Percentiles rank a stretch among this genome's conserved stretches.
phyloP scores from a whole-genome alignment of 2,329 filamentous ascomycete genomes.

The Penicillium rolfsii region DNA sequence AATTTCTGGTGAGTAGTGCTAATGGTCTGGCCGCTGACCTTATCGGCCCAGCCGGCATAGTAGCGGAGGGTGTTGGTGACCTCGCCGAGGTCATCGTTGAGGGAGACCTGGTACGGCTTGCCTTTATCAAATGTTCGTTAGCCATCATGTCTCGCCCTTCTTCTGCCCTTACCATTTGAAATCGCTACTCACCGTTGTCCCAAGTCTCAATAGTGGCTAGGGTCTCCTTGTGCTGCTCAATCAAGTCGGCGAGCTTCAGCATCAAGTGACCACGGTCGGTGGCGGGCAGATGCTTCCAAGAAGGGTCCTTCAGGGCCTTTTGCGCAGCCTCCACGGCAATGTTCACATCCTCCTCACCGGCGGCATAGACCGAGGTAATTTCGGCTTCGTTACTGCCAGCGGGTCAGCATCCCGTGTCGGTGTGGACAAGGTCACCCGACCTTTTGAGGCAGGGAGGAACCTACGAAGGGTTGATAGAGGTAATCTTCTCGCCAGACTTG shows the following conservation, averaged over 20 bases:
- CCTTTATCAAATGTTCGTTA: slow-evolving; percentile 26
- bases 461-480: slow-evolving; percentile 68
- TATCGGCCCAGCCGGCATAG: slow-evolving; percentile 90
- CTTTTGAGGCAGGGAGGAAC: slow-evolving; percentile 14
- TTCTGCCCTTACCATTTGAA: slow-evolving; percentile 4
- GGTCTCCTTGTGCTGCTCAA: slow-evolving; percentile 66
- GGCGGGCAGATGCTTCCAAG: slow-evolving; percentile 38
- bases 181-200: slow-evolving; percentile 70
- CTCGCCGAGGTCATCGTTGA: slow-evolving; percentile 70
- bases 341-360: slow-evolving; percentile 40
- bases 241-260: slow-evolving; percentile 69
- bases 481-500: slow-evolving; percentile 65
- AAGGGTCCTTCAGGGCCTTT: slow-evolving; percentile 41
- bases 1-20: slow-evolving; percentile 64
- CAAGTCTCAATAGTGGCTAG: slow-evolving; percentile 72
- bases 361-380: slow-evolving; percentile 71
- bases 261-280: slow-evolving; percentile 70
- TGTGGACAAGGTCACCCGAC: not conserved
- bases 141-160: not conserved
- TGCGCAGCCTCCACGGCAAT: slow-evolving; percentile 39
- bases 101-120: slow-evolving; percentile 48
- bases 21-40: slow-evolving; percentile 84
- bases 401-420: slow-evolving; percentile 17
- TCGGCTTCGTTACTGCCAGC: slow-evolving; percentile 62
- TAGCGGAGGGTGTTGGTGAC: slow-evolving; percentile 76